A percentile compares a stretch with the other conserved stretches of the same genome.
phyloP scores from a whole-genome alignment of 2,329 filamentous ascomycete genomes.

The Aotearoamyces nothofagi region DNA sequence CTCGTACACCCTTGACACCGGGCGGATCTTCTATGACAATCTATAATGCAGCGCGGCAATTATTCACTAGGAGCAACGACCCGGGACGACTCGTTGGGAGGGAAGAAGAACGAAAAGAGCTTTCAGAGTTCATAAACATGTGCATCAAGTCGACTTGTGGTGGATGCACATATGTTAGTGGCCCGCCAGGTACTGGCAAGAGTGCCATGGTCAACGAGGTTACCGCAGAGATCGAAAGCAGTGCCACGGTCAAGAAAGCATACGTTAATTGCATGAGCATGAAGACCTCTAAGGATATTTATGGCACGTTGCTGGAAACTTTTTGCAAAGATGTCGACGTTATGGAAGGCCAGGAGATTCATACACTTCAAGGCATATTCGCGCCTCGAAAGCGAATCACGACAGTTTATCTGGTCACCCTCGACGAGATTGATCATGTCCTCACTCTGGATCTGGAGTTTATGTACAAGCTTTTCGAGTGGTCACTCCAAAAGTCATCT shows the following conservation, averaged over 20 bases:
- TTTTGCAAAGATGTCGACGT: conserved; percentile 45
- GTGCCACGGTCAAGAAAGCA: conserved; percentile 43
- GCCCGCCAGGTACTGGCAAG: conserved; percentile 91
- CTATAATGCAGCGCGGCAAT: conserved; percentile 74
- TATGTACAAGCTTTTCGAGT: conserved; percentile 89
- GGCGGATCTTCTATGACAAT: conserved; percentile 52
- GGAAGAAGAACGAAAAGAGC: conserved; percentile 39
- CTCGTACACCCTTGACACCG: conserved; percentile 59
- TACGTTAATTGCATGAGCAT: conserved; percentile 98
- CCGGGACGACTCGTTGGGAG: conserved; percentile 18
- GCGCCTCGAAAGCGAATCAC: conserved; percentile 39
- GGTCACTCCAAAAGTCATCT: conserved; percentile 73
- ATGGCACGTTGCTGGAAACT: conserved; percentile 59
- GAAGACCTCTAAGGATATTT: conserved; percentile 75
- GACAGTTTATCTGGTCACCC: conserved; percentile 61
- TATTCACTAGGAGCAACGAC: conserved; percentile 53
- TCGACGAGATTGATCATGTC: conserved; percentile 93
- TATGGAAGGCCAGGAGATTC: conserved; percentile 50
- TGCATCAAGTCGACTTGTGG: conserved; percentile 43
- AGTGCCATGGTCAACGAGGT: conserved; percentile 84
- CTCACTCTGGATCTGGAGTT: conserved; percentile 79
- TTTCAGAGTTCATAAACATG: conserved; percentile 53
- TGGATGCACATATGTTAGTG: conserved; percentile 88
- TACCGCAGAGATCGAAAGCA: conserved; percentile 39
- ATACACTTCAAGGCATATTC: conserved; percentile 57